phyloP scores from a whole-genome alignment of 192 early-diverging fungal genomes.

The Podila epicladia region DNA sequence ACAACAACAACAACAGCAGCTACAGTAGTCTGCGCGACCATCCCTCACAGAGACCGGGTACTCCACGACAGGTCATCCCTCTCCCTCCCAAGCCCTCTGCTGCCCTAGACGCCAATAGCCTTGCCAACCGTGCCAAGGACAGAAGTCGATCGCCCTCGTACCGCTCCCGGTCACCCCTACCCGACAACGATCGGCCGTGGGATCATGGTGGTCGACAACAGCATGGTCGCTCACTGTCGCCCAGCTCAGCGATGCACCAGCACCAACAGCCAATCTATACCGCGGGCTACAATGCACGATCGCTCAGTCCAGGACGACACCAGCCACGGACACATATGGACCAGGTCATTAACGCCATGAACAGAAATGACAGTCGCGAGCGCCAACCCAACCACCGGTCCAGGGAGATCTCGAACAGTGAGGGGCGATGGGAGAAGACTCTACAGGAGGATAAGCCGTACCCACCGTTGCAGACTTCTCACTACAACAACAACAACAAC shows the following conservation, averaged over 20 bases:
- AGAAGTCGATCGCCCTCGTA: conserved; percentile 43
- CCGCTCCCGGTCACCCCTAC: conserved; percentile 30
- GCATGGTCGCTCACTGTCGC: conserved; percentile 14
- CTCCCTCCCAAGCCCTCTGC: conserved; percentile 34
- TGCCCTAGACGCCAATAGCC: conserved; percentile 28
- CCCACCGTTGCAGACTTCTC: conserved; percentile 5
- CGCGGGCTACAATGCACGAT: conserved; percentile 9
- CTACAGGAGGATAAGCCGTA: conserved; percentile 46
- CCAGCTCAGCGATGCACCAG: not conserved
- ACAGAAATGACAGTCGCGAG: not conserved
- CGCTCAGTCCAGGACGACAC: conserved; percentile 8
- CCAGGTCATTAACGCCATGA: conserved; percentile 14
- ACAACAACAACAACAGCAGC: not conserved
- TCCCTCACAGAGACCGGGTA: conserved; percentile 8
- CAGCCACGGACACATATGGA: conserved; percentile 35
- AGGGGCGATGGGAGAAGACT: conserved; percentile 44
- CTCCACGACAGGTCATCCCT: conserved; percentile 32
- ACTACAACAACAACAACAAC: not conserved
- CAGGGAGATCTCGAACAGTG: conserved; percentile 7
- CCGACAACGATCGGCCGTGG: conserved; percentile 17
- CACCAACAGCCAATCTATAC: not conserved
- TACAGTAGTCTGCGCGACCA: not conserved
- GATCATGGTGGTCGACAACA: conserved; percentile 6
- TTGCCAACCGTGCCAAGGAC: conserved; percentile 8
- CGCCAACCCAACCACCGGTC: conserved; percentile 8